A percentile compares a stretch with the other conserved stretches of the same genome.
These are phyloP conservation scores for Colletotrichum navitas DNA, from an alignment of 2,329 filamentous ascomycete genomes.

Conservation along the genomic window DNA sequence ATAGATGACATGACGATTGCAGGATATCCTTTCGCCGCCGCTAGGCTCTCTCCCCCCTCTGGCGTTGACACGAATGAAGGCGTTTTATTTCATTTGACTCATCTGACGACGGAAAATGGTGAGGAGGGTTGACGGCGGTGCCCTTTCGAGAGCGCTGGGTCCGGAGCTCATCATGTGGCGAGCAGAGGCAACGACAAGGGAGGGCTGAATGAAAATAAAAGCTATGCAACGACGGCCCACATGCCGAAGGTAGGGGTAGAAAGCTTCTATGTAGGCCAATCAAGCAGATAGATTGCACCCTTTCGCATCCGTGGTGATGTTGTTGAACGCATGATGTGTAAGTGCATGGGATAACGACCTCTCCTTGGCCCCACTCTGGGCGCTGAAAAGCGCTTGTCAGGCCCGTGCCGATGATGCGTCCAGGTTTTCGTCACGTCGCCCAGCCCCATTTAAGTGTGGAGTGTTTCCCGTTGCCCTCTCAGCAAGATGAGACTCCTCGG, in stretches of 20 bases:
- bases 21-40: conserved; percentile 39
- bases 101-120: conserved; percentile 39
- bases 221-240: conserved; percentile 31
- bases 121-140: conserved; percentile 14
- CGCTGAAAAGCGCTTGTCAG: neutral
- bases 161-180: conserved; percentile 19
- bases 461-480: neutral
- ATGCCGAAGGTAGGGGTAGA: conserved; percentile 35
- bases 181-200: conserved; percentile 24
- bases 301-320: neutral
- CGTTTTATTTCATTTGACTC: conserved; percentile 39
- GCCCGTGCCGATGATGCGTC: neutral
- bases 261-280: conserved; percentile 36
- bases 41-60: conserved; percentile 9
- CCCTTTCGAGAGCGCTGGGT: conserved; percentile 7
- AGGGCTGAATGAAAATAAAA: conserved; percentile 35
- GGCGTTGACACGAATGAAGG: conserved; percentile 33
- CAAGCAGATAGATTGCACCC: conserved; percentile 36
- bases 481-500: neutral
- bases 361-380: neutral
- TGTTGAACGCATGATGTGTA: too few relatives aligned
- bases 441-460: too few relatives aligned
- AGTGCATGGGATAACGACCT: neutral
- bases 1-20: conserved; percentile 43
- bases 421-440: neutral